Evolutionary conservation across 805 yeast genomes (phyloP), one percentile per base, ranked within the genome.

Genomic region (Saturnispora dispora): DNA sequence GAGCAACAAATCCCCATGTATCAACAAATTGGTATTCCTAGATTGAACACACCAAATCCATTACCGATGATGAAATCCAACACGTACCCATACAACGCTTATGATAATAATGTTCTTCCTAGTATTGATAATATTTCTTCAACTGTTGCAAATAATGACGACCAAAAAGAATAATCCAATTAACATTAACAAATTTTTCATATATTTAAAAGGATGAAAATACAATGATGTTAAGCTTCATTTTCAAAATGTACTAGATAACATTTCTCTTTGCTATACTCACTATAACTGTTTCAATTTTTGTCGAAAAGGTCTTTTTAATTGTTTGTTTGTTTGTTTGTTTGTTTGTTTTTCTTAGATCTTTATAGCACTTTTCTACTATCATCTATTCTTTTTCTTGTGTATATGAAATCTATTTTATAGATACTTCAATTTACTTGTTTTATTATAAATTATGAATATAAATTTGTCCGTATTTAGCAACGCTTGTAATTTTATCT

Each of bases 401-500:
- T 40, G 22, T 23, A 11, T 40, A 22, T 40, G 30, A 42, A 27
- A 23, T 37, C 41, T 37, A 37, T 6, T 42, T 10, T 27, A 42
- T 27, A 42, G 15, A n/a, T 27, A 13, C 17, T 27, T 27, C 15
- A 8, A 11, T 42, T 27, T 27, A 18, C 15, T 15, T 40, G 44
- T 40, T 22, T 22, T 40, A 40, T 39, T 40, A 40, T 27, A 47
- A 15, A 22, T 13, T 15, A 37, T 37, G 20, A 37, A 13, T 15
- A 30, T 25, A 32, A 18, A 44, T 28, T 28, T 47, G 39, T 25
- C 47, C 47, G 20, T 32, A 40, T 46, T 57, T 55, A 15, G 61
- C 62, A 15, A 52, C 53, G 5, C 45, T 52, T n/a, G 39, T 41
- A 13, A 59, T 13, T 10, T 41, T 20, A 20, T 20, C 30, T 11